Base-by-base conservation (phyloP, 768 basidiomycete species). In the Suillus clintonianus region DNA sequence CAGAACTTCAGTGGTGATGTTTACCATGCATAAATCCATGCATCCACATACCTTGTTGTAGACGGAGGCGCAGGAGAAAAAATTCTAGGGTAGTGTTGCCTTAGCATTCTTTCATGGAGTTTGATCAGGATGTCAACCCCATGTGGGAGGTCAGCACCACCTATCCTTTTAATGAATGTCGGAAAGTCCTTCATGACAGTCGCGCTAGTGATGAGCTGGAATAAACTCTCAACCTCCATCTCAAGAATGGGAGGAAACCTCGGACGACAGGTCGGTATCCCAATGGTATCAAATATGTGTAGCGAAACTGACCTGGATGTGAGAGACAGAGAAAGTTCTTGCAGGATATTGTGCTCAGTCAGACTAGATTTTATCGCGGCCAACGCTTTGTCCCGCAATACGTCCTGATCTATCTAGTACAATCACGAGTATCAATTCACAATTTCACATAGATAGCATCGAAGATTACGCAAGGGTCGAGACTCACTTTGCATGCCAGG, bases 401-500 rank as follows among this genome's bases (percentile, higher is more conserved):
- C 64, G 32, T 53, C 32, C 3, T 62, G 45, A 4, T 65, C 70
- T 19, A 71, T 60, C 72, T 75, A 22, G 15, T 27, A 30, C 15
- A 24, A 48, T 48, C 3, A 8, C 50, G 30, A 30, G 30, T 11
- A n/a, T 53, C 51, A 53, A 30, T 32, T n/a, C 4, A n/a, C n/a
- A n/a, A n/a, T n/a, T n/a, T n/a, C n/a, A 42, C 41, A 42, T 9
- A 1, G 4, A 15, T 17, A 41, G 19, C 24, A 30, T 10, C 37
- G 19, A 30, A 30, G 57, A 5, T 19, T 43, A 62, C 19, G 5
- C 1, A 13, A 27, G 27, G 27, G 27, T 27, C 4, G 27, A n/a
- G 2, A 56, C 66, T 36, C 36, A 76, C 78, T 67, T 77, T 76
- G 48, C 68, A 64, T 3, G 78, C 77, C 14, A 79, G 63, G 8